Evolutionary conservation across 371 early-diverging fungal species (phyloP).

Genomic region (Umbelopsis sp.): DNA sequence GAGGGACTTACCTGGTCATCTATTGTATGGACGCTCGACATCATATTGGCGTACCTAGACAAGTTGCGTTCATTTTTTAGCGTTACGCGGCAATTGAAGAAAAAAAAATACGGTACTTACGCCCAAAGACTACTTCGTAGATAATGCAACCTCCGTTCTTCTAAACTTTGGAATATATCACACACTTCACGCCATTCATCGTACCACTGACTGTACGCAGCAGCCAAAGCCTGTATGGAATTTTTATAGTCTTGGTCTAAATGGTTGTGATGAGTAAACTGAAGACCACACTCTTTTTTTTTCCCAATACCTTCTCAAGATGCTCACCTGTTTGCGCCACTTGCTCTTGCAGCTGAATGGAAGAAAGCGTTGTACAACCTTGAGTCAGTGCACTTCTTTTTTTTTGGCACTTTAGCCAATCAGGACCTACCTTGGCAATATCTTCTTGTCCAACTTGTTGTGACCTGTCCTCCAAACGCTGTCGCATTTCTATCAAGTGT

Average conservation of each 20-base stretch:
- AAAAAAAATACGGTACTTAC: slow-evolving; percentile 19
- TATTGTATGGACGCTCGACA: slow-evolving; percentile 30
- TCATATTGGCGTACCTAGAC: slow-evolving; percentile 33
- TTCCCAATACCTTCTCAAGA: slow-evolving; percentile 21
- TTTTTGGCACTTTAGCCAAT: slow-evolving; percentile 11
- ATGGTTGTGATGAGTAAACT: too few relatives aligned
- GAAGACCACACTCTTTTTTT: too few relatives aligned
- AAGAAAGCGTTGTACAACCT: background rate
- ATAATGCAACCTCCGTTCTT: slow-evolving; percentile 28
- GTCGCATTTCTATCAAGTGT: slow-evolving; percentile 8
- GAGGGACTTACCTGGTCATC: slow-evolving; percentile 29
- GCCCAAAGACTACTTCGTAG: slow-evolving; percentile 28
- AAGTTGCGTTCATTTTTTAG: background rate
- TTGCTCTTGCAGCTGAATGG: slow-evolving; percentile 1
- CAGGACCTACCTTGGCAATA: slow-evolving; percentile 3
- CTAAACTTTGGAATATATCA: slow-evolving; percentile 28
- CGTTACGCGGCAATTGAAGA: background rate
- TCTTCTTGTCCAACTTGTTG: slow-evolving; percentile 15
- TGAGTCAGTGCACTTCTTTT: slow-evolving; percentile 8
- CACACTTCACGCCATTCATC: slow-evolving; percentile 29
- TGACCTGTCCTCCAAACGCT: slow-evolving; percentile 5
- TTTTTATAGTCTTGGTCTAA: slow-evolving; percentile 26
- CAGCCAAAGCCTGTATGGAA: slow-evolving; percentile 19
- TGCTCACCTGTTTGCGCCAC: slow-evolving; percentile 14
- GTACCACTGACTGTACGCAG: slow-evolving; percentile 24